Base-by-base conservation (phyloP, 768 basidiomycete genomes). In the Dictyophora rubrovolvata region DNA sequence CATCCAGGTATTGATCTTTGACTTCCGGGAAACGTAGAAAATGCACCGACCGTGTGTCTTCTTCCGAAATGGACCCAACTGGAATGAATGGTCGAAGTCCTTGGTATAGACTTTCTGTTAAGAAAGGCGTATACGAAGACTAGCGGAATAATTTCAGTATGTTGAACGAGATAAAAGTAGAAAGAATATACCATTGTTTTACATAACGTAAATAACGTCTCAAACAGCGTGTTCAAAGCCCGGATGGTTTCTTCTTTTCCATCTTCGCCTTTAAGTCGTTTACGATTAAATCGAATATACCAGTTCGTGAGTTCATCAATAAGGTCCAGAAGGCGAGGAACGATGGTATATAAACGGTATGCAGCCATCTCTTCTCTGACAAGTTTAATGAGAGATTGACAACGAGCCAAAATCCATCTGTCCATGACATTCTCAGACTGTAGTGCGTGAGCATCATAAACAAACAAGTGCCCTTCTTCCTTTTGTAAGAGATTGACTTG, bases 261-360 rank as follows among this genome's bases (percentile, higher is more conserved):
- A 65, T 92, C 87, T 70, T 95, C 90, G 49, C 96, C 96, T 78
- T 99, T 99, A 61, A 99, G 75, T 16, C 96, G 82, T 64, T 86
- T 87, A 48, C 96, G 85, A 73, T 99, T 99, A 77, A 98, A 98
- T 52, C 96, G 92, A 69, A 99, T 98, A 73, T 99, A 99, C 93
- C 94, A 97, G 69, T 99, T 99, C 20, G 96, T 99, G 60, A 98
- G 78, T 71, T 98, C 96, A 64, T 95, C 92, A 33, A 99, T 81
- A 60, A 99, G 84, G 63, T 89, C 87, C 60, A 98, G 77, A 47
- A 97, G 77, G 35, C 92, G 84, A n/a, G 93, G 93, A 62, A 97
- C 92, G 75, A 99, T 89, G 63, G 93, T 98, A 74, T 98, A 98
- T 14, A 99, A 81, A 63, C 94, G 82, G 73, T 99, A 99, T 17